Percentiles rank a stretch among this genome's conserved stretches.
These are phyloP conservation scores for Clavispora vitiphila DNA, from an alignment of 805 yeast species.

Conservation along the genomic window DNA sequence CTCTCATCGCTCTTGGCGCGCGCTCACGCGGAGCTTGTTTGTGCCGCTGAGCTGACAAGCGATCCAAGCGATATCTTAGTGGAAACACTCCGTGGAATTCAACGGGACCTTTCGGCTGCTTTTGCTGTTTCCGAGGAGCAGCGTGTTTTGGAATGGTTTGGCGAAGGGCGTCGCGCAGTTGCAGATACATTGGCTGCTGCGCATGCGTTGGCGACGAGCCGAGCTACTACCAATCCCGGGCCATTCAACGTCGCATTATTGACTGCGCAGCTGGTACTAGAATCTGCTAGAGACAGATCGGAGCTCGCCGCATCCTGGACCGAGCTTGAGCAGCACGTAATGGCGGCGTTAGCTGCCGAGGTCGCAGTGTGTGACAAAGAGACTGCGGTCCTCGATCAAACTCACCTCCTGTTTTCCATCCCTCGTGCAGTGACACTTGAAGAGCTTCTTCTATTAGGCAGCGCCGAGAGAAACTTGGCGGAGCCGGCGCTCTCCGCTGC, in stretches of 20 bases:
- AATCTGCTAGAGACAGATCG: not conserved
- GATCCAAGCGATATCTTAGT: not conserved
- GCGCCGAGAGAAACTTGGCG: not conserved
- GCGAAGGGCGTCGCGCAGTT: not conserved
- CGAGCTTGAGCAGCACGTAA: conserved; percentile 6
- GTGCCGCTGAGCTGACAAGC: not conserved
- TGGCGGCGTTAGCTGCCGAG: conserved; percentile 2
- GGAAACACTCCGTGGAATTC: not conserved
- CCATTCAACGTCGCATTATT: not conserved
- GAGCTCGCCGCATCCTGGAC: conserved; percentile 6
- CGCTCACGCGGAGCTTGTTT: not conserved
- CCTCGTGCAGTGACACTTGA: not conserved
- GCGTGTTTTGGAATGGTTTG: conserved; percentile 1
- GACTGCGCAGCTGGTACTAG: not conserved
- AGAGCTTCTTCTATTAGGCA: not conserved
- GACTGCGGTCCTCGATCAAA: not conserved
- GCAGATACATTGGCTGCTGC: not conserved
- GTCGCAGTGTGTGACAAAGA: not conserved
- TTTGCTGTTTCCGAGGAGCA: conserved; percentile 5
- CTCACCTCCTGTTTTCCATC: not conserved
- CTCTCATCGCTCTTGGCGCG: not conserved
- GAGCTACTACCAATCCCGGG: not conserved
- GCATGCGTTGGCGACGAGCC: not conserved
- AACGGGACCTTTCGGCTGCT: conserved; percentile 1
- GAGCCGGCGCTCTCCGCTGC: conserved; percentile 3